Base-by-base conservation (phyloP, 192 early-diverging fungal species). In the Pilaira anomala region DNA sequence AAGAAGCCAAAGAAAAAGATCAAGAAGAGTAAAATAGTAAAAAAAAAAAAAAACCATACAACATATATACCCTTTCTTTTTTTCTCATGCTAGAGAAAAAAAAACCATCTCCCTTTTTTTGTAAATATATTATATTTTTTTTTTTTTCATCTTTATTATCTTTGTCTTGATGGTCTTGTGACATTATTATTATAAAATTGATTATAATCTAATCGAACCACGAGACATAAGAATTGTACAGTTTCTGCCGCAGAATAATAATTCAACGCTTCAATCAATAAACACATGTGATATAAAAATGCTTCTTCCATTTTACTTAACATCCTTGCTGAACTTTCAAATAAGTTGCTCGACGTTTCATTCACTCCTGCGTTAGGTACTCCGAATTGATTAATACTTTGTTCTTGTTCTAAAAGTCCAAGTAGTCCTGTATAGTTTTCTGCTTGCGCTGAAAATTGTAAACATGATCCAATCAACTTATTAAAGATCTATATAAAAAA, bases 261-360 rank as follows among this genome's bases (percentile, higher is more conserved):
- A 66, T 91, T 90, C 6, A 96, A 83, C 5, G 85, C 86, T 6
- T 88, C 85, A 48, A 94, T 85, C 62, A 96, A 62, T 16, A 82
- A 71, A 54, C 83, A 82, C 55, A 94, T 81, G 62, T 88, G 86
- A 48, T 81, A 78, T 3, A 75, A 33, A 67, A 89, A 93, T 33
- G 72, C 71, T 2, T 78, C 73, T 45, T 92, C 88, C 54, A 86
- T 78, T 29, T 83, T 78, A 19, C 63, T 48, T 12, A 92, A 49
- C 25, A 77, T 70, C 8, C 58, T 39, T 29, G 69, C 62, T 29
- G 66, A 61, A 30, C 76, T 78, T 19, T 85, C 80, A 16, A 79
- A 69, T 9, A 28, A 36, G 9, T 25, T 48, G 2, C 33, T 40
- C 7, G 24, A 24, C 7, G 49, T 19, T 60, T 58, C 44, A 60